Base-by-base conservation (phyloP, 2,329 filamentous ascomycete species). In the Verticillium nubilum region DNA sequence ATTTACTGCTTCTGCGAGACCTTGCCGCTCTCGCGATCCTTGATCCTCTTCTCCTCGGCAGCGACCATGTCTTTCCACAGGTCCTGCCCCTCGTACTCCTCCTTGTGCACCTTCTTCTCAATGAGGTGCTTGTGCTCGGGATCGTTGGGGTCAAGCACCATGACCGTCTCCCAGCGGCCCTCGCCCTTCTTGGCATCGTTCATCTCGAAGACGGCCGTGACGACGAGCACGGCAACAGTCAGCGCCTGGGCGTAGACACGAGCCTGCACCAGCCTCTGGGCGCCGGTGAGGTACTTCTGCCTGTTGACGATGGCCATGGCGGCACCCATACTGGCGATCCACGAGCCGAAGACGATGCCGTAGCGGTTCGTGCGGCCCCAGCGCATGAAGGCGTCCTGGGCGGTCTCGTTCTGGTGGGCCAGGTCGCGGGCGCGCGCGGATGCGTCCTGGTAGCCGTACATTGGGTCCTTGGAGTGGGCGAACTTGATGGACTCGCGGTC, bases 51-150 rank as follows among this genome's bases (percentile, higher is more conserved):
- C 78, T 94, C 90, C 78, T 93, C 90, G 23, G 90, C 86, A 62
- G 85, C 90, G 56, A 94, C 88, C 90, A 94, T 94, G 68, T 94
- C 89, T 80, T 86, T 95, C 95, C 95, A 99, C 68, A 97, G 82
- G 74, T 98, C 93, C 78, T 96, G 91, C 52, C 92, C 91, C 71
- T 88, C 83, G 73, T 96, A 95, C 64, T 90, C 82, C 80, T 96
- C 91, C 77, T 92, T 90, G 73, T 96, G 91, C 58, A 95, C 84
- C 77, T 81, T 87, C 86, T 93, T 94, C 84, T 96, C 91, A 66
- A 96, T 90, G 66, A 92, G 72, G 68, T 89, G 81, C 82, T 92
- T 89, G 75, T 93, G 91, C 76, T 88, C 86, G 2, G 91, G 91
- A 72, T 96, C 91, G 65, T 91, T 81, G 58, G 90, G 90, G 74